Percentiles rank a stretch among this genome's conserved stretches.
Conservation (phyloP, 1,139 yeast species). For the Candida tropicalis region DNA sequence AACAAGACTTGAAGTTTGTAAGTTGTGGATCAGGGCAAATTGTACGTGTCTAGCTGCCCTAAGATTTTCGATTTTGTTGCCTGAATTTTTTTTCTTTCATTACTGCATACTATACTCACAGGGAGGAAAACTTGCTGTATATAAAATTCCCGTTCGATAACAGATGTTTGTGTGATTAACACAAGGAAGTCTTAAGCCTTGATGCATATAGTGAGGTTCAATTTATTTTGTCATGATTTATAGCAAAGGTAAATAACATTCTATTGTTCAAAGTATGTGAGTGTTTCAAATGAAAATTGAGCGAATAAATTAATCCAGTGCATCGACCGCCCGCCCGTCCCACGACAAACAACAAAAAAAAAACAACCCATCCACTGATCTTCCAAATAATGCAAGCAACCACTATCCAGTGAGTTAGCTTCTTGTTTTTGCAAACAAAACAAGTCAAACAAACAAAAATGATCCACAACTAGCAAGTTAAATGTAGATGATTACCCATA, state of each 20-base stretch:
- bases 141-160: not conserved
- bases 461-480: too few species aligned
- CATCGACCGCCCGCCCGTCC: not conserved
- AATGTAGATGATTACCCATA: too few species aligned
- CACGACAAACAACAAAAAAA: too few species aligned
- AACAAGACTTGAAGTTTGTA: too few species aligned
- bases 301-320: not conserved
- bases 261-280: not conserved
- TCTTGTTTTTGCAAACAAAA: too few species aligned
- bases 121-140: too few species aligned
- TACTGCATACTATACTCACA: too few species aligned
- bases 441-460: too few species aligned
- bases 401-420: too few species aligned
- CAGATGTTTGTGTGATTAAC: not conserved
- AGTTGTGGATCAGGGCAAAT: not conserved
- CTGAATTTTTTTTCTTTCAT: not conserved
- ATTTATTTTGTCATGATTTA: not conserved
- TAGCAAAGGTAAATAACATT: not conserved
- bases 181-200: not conserved
- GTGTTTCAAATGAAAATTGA: not conserved
- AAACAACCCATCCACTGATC: too few species aligned
- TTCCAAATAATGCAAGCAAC: too few species aligned
- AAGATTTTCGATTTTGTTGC: not conserved
- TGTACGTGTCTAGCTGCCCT: constrained; percentile 3
- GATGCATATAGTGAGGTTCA: not conserved